Percentiles rank a stretch among this genome's conserved stretches.
Evolutionary conservation across 192 early-diverging fungal genomes (phyloP).

Genomic region (Backusella tuberculispora): DNA sequence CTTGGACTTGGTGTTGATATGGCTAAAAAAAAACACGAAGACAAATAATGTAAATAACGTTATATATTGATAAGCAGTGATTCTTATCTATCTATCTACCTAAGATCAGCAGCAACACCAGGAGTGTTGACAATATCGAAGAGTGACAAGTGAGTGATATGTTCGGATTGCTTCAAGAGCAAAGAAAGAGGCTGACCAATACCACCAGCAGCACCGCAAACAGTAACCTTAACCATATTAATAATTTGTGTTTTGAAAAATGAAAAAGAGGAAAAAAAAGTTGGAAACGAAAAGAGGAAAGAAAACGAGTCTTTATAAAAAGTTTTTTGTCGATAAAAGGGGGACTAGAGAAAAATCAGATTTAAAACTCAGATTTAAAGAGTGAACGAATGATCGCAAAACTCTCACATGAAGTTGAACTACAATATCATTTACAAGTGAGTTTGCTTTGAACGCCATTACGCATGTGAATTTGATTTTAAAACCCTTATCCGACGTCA

Average conservation of each 20-base stretch:
- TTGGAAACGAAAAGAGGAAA: conserved; percentile 14
- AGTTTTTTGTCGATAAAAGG: conserved; percentile 5
- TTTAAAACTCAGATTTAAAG: background rate
- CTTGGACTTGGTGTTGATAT: conserved; percentile 41
- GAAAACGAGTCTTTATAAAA: conserved; percentile 15
- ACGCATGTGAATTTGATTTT: conserved; percentile 8
- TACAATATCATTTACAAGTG: background rate
- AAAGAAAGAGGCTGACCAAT: conserved; percentile 98
- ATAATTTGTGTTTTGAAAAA: conserved; percentile 8
- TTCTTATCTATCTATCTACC: conserved; percentile 67
- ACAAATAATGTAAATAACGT: background rate
- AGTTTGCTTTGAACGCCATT: background rate
- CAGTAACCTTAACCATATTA: conserved; percentile 59
- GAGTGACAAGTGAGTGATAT: conserved; percentile 84
- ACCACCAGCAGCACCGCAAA: conserved; percentile 87
- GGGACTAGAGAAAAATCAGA: background rate
- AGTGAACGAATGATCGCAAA: background rate
- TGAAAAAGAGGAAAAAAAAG: conserved; percentile 14
- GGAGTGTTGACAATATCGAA: conserved; percentile 97
- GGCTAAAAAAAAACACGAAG: conserved; percentile 25
- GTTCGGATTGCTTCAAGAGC: conserved; percentile 88
- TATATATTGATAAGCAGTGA: background rate
- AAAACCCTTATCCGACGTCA: background rate
- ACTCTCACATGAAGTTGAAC: background rate
- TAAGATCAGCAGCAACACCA: conserved; percentile 95